Evolutionary conservation across 257 asterid genomes (phyloP).

Genomic region (Echites panduratus): DNA sequence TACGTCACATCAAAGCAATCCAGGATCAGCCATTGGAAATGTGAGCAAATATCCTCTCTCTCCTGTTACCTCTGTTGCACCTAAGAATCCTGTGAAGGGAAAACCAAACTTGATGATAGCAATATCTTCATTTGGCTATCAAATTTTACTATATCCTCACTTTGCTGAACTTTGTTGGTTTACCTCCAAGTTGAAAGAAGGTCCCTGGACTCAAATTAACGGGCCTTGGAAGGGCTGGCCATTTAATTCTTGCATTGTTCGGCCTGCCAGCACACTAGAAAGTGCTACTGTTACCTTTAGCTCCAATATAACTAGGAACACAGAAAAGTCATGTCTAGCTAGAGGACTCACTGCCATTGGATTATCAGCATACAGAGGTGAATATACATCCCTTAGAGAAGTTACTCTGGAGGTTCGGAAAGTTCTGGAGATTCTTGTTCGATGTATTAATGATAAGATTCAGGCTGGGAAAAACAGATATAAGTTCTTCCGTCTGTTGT

Average conservation of each 20-base stretch:
- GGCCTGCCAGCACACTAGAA: slow-evolving; percentile 46
- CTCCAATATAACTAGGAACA: slow-evolving; percentile 40
- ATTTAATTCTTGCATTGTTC: slow-evolving; percentile 79
- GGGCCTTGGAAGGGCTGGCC: slow-evolving; percentile 99
- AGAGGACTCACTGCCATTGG: slow-evolving; percentile 92
- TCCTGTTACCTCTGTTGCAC: slow-evolving; percentile 28
- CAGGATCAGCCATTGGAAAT: slow-evolving; percentile 18
- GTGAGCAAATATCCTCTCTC: slow-evolving; percentile 29
- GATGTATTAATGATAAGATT: slow-evolving; percentile 52
- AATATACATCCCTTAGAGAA: slow-evolving; percentile 63
- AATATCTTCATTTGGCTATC: slow-evolving; percentile 84
- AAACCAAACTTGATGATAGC: slow-evolving; percentile 69
- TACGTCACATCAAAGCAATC: slow-evolving; percentile 19
- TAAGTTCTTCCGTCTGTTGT: slow-evolving; percentile 58
- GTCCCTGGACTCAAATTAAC: slow-evolving; percentile 60
- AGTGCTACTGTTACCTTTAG: slow-evolving; percentile 36
- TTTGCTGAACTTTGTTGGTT: slow-evolving; percentile 99
- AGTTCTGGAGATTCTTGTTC: slow-evolving; percentile 72
- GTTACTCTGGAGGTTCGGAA: slow-evolving; percentile 62
- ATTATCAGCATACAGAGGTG: slow-evolving; percentile 81
- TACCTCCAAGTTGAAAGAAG: slow-evolving; percentile 89
- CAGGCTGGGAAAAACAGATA: slow-evolving; percentile 75
- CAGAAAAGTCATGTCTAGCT: slow-evolving; percentile 45
- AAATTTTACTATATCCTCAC: slow-evolving; percentile 85
- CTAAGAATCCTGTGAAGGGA: slow-evolving; percentile 38